Conservation (phyloP, 768 basidiomycete genomes). For the Lactarius trivialis region DNA sequence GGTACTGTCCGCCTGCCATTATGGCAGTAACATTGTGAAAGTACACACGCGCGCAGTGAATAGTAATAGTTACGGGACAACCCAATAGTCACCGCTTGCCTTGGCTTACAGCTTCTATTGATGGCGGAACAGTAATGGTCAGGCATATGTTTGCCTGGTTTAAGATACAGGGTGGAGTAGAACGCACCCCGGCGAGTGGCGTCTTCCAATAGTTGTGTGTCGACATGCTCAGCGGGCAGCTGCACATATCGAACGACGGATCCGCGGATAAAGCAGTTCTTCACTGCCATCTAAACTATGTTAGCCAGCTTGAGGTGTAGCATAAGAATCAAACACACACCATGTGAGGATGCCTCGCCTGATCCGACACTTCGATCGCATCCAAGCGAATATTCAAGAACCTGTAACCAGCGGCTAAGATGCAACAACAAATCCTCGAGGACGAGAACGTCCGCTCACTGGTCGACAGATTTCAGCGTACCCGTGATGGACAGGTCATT, state of each 20-base stretch:
- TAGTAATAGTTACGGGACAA: background rate
- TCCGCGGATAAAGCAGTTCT: constrained; percentile 98
- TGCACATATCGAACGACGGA: constrained; percentile 98
- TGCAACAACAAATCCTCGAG: background rate
- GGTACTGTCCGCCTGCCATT: background rate
- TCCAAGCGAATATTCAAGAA: constrained; percentile 96
- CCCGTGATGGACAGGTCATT: constrained; percentile 98
- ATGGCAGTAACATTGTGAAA: background rate
- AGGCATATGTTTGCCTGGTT: background rate
- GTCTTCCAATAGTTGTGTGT: constrained; percentile 93
- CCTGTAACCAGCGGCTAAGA: constrained; percentile 34
- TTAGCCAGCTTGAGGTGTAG: background rate
- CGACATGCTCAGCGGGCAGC: constrained; percentile 85
- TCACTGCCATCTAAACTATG: constrained; percentile 80
- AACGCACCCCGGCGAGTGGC: constrained; percentile 86
- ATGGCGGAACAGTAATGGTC: background rate
- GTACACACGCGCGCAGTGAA: background rate
- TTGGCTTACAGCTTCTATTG: constrained; percentile 14
- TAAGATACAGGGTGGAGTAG: background rate
- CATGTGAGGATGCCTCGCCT: constrained; percentile 96
- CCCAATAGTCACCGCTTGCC: constrained; percentile 14
- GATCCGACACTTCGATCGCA: constrained; percentile 86
- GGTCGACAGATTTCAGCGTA: constrained; percentile 94
- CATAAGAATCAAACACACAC: constrained; percentile 39
- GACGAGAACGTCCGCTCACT: constrained; percentile 48